Conservation (phyloP, 495 filamentous ascomycete species). For the Aspergillus diversus region DNA sequence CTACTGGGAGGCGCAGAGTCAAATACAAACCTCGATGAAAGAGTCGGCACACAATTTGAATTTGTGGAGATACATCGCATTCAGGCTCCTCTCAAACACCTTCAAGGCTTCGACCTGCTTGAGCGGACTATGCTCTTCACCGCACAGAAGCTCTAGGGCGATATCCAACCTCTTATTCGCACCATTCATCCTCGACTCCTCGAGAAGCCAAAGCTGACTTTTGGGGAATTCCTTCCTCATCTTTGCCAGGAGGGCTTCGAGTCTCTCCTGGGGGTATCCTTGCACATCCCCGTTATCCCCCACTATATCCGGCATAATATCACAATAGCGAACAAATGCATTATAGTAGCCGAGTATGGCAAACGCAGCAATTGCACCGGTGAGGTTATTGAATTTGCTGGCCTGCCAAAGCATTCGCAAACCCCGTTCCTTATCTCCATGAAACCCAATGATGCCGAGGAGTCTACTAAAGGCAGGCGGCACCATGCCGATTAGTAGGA, state of each 20-base stretch:
- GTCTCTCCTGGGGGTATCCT: constrained; percentile 74
- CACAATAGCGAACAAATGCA: constrained; percentile 78
- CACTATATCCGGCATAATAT: constrained; percentile 71
- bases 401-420: constrained; percentile 90
- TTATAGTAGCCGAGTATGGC: constrained; percentile 87
- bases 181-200: constrained; percentile 81
- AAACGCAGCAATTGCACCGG: constrained; percentile 86
- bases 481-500: constrained; percentile 85
- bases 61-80: constrained; percentile 75
- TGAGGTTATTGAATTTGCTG: constrained; percentile 83
- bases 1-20: neutral
- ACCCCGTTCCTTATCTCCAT: constrained; percentile 84
- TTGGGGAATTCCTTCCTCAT: constrained; percentile 82
- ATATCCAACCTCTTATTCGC: constrained; percentile 67
- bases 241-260: constrained; percentile 66
- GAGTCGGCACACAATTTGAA: constrained; percentile 71
- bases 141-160: constrained; percentile 65
- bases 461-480: constrained; percentile 86
- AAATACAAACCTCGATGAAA: constrained; percentile 62
- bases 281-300: constrained; percentile 57
- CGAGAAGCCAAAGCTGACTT: constrained; percentile 83
- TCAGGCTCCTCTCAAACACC: constrained; percentile 82
- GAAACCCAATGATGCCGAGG: constrained; percentile 87
- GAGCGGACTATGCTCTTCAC: constrained; percentile 67
- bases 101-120: constrained; percentile 81